These are phyloP conservation scores for Fusarium sarcochroum DNA, from an alignment of 2,329 filamentous ascomycete genomes.

Conservation along the genomic window DNA sequence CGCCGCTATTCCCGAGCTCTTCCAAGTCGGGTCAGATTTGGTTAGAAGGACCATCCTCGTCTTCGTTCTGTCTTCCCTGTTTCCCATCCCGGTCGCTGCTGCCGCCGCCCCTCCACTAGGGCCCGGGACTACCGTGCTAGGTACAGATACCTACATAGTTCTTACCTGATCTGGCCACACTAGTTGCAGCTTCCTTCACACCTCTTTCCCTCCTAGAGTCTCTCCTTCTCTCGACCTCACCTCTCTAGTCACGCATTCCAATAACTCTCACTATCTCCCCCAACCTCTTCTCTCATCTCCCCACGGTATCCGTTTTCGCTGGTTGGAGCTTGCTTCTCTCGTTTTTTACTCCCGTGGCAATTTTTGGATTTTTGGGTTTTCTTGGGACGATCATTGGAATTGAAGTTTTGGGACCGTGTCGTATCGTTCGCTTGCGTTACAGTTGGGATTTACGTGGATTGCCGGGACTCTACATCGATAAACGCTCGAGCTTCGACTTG, in stretches of 20 bases:
- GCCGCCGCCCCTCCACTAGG: constrained; percentile 41
- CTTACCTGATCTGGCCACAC: constrained; percentile 43
- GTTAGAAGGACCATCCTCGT: constrained; percentile 34
- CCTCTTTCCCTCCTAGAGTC: constrained; percentile 27
- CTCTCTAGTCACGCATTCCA: constrained; percentile 39
- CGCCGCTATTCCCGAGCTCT: constrained; percentile 38
- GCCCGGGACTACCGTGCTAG: constrained; percentile 42
- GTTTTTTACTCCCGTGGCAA: constrained; percentile 20
- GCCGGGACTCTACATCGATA: constrained; percentile 22
- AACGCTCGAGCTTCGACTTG: constrained; percentile 20
- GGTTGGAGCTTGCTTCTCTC: constrained; percentile 25
- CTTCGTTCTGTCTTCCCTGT: constrained; percentile 39
- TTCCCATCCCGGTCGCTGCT: constrained; percentile 45
- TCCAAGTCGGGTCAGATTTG: constrained; percentile 17
- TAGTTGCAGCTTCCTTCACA: constrained; percentile 35
- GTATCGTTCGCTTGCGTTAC: constrained; percentile 28
- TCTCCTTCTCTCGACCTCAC: constrained; percentile 37
- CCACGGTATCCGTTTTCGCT: constrained; percentile 28
- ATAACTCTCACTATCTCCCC: constrained; percentile 37
- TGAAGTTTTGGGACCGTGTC: constrained; percentile 25
- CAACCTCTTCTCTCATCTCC: constrained; percentile 37
- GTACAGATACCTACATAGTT: constrained; percentile 44
- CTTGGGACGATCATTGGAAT: constrained; percentile 39
- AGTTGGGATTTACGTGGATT: constrained; percentile 22
- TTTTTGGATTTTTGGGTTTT: constrained; percentile 39